A percentile compares a stretch with the other conserved stretches of the same genome.
Conservation (phyloP, 2,329 filamentous ascomycete species). For the Diaporthe eres region DNA sequence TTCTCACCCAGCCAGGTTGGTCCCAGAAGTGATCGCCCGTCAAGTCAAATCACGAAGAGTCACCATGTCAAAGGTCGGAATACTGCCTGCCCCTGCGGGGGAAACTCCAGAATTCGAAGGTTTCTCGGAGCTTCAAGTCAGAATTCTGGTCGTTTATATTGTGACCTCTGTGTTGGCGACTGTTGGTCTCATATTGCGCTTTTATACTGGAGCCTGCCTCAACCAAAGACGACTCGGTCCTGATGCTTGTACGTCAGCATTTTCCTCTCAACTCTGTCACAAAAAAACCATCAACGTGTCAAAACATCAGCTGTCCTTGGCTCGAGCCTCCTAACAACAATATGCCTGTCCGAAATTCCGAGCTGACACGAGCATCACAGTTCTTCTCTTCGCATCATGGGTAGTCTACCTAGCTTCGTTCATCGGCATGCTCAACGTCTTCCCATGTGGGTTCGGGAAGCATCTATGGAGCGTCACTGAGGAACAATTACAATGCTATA, state of each 20-base stretch:
- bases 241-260: constrained; percentile 39
- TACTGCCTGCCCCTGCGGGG: constrained; percentile 35
- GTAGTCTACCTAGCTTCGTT: constrained; percentile 39
- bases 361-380: constrained; percentile 8
- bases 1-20: constrained; percentile 4
- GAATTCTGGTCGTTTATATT: constrained; percentile 37
- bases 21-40: constrained; percentile 8
- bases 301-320: neutral
- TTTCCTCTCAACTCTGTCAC: no score
- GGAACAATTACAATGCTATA: constrained; percentile 38
- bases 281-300: no score
- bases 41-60: neutral
- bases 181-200: constrained; percentile 24
- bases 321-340: neutral
- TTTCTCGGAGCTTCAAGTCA: constrained; percentile 37
- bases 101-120: constrained; percentile 33
- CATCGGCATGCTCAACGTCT: constrained; percentile 38
- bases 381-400: constrained; percentile 40
- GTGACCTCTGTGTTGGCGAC: constrained; percentile 38
- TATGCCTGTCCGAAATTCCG: neutral
- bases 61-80: constrained; percentile 37
- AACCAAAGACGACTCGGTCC: constrained; percentile 34
- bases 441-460: constrained; percentile 41
- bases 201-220: constrained; percentile 37
- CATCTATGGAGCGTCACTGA: constrained; percentile 40